Conservation (phyloP, 1,284 basidiomycete species). For the Trametes hirsuta region DNA sequence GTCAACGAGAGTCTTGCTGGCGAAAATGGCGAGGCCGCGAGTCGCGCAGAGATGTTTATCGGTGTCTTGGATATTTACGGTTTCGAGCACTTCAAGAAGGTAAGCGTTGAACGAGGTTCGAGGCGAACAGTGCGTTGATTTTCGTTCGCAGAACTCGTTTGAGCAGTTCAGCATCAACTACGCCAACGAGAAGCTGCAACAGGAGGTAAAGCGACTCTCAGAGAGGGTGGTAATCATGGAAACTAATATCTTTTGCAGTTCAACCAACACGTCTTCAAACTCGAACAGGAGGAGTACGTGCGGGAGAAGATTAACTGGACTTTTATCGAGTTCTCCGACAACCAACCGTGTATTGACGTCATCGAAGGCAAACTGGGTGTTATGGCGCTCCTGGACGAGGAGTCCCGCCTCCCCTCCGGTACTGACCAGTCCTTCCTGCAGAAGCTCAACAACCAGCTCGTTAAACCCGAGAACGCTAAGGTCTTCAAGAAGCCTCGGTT, state of each 20-base stretch:
- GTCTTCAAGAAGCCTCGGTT: constrained; percentile 99
- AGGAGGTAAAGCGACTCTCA: constrained; percentile 65
- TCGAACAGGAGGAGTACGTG: constrained; percentile 99
- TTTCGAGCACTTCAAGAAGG: constrained; percentile 97
- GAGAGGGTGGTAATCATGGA: neutral
- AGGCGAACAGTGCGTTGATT: constrained; percentile 8
- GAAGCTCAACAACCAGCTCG: constrained; percentile 89
- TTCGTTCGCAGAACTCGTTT: constrained; percentile 81
- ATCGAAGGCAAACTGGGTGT: constrained; percentile 98
- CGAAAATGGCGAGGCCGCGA: constrained; percentile 85
- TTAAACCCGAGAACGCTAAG: constrained; percentile 83
- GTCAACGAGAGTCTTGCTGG: constrained; percentile 96
- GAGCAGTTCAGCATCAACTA: constrained; percentile 99
- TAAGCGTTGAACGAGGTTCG: constrained; percentile 28
- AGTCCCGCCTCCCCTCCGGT: constrained; percentile 94
- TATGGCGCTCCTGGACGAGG: constrained; percentile 94
- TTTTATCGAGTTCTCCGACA: constrained; percentile 99
- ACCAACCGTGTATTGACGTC: constrained; percentile 98
- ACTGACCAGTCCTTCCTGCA: constrained; percentile 93
- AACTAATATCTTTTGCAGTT: constrained; percentile 55
- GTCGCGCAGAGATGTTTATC: constrained; percentile 95
- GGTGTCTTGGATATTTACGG: constrained; percentile 98
- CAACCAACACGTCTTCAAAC: constrained; percentile 98
- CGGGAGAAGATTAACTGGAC: constrained; percentile 99
- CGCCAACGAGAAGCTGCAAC: constrained; percentile 97